Base-by-base conservation (phyloP, 768 basidiomycete species). In the Terana coerulea region DNA sequence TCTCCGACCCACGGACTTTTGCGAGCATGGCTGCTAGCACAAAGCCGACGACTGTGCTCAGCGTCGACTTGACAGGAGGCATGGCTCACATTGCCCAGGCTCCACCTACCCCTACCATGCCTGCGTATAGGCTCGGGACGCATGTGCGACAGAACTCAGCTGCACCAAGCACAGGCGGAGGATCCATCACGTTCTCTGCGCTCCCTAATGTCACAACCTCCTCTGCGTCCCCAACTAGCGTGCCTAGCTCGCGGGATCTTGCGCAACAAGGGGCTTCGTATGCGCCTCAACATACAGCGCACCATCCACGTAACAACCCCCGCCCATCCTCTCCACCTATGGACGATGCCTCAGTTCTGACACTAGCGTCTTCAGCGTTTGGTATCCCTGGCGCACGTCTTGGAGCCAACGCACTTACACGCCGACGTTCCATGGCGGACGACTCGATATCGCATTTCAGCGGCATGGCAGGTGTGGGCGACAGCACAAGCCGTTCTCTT, bases 301-400 rank as follows among this genome's bases (percentile, higher is more conserved):
- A 91, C 48, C 93, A 98, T 69, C 95, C 95, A 9, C 82, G 93
- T 40, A 91, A 97, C 67, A 99, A 99, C 63, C 95, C 95, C 1
- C 83, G 90, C 21, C 95, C 97, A 21, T 87, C 88, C 14, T 91
- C 91, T 5, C 88, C 91, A 19, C 95, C 95, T 1, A 74, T 83
- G 39, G 93, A 95, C 62, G 94, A 98, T 63, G 95, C 95, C 1
- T 94, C 91, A 2, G 73, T 95, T 49, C 75, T 98, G 40, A 99
- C 95, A 0, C 80, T 99, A 10, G 95, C 95, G 11, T 94, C 91
- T 22, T 95, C 92, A 3, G 93, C 91, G 3, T 97, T 90, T 67
- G 95, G 83, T 0, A 71, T 86, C 47, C 82, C 86, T 14, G 79
- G 77, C 17, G 73, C 72, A 24, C 80, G 83, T 40, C 59, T 69